Percentiles rank a stretch among this genome's conserved stretches.
Evolutionary conservation across 2,329 filamentous ascomycete species (phyloP).

Genomic region (Aspergillus awamori): DNA sequence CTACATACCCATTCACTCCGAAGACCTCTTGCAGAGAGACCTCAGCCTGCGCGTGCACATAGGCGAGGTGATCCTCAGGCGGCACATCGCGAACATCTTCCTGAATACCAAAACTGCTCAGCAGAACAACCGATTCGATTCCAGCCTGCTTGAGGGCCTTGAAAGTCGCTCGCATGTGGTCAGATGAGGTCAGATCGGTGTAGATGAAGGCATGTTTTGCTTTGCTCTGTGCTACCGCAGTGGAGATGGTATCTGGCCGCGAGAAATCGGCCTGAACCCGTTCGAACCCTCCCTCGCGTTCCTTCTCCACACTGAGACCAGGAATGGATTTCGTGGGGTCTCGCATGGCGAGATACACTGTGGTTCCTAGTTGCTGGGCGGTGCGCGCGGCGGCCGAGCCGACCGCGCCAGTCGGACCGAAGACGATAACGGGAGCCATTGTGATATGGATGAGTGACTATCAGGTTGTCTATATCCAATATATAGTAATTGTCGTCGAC

Average conservation of each 20-base stretch:
- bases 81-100: conserved; percentile 31
- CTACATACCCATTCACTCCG: conserved; percentile 41
- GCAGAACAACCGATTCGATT: conserved; percentile 51
- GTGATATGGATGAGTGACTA: not conserved
- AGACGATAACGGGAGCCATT: conserved; percentile 45
- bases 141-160: conserved; percentile 51
- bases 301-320: conserved; percentile 32
- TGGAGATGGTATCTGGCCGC: conserved; percentile 43
- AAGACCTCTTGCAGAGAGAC: conserved; percentile 47
- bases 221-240: conserved; percentile 42
- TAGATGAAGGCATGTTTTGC: conserved; percentile 57
- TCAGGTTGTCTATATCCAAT: too few relatives aligned
- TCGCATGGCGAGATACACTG: conserved; percentile 54
- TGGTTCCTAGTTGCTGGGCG: conserved; percentile 46
- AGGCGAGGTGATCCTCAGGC: conserved; percentile 40
- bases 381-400: conserved; percentile 45
- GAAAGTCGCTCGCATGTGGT: conserved; percentile 47
- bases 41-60: conserved; percentile 51
- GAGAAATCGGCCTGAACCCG: conserved; percentile 52
- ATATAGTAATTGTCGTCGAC: too few relatives aligned
- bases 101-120: conserved; percentile 46
- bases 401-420: conserved; percentile 54
- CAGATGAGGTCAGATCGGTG: conserved; percentile 30
- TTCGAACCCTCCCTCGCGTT: conserved; percentile 35
- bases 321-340: conserved; percentile 49